phyloP scores from a whole-genome alignment of 768 basidiomycete species.

The Hypholoma sublateritium region DNA sequence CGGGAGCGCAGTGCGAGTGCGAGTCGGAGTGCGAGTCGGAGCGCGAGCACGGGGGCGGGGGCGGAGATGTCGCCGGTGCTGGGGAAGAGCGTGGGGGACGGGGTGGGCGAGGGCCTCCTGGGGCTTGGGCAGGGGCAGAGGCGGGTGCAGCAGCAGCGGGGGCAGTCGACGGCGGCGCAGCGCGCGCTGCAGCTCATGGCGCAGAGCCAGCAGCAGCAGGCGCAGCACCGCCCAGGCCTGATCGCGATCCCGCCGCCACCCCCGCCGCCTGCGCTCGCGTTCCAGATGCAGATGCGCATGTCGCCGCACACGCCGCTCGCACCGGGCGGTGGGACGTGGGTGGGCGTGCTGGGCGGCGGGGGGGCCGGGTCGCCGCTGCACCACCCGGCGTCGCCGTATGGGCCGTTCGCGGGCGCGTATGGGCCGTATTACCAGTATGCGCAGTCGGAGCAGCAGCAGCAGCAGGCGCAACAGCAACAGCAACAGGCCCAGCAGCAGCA shows the following conservation, averaged over 20 bases:
- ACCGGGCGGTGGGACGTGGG: neutral
- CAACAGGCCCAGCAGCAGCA: neutral
- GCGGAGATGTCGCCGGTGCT: neutral
- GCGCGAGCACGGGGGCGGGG: neutral
- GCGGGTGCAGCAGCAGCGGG: neutral
- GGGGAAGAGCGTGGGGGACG: neutral
- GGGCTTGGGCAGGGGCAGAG: neutral
- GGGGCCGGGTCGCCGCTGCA: neutral
- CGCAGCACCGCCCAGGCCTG: conserved; percentile 16
- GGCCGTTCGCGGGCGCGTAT: neutral
- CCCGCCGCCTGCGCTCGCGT: neutral
- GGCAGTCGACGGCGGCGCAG: neutral
- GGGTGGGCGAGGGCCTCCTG: neutral
- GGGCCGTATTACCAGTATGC: neutral
- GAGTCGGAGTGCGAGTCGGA: neutral
- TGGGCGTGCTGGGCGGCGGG: neutral
- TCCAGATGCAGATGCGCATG: conserved; percentile 4
- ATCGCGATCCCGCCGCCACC: conserved; percentile 15
- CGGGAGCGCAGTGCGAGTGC: neutral
- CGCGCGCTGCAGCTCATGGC: conserved; percentile 2
- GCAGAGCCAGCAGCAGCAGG: conserved; percentile 12
- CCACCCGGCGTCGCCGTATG: neutral
- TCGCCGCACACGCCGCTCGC: neutral
- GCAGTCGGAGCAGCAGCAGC: neutral
- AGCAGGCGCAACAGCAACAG: neutral